Base-by-base conservation (phyloP, 1,284 basidiomycete species). In the Takashimella tepidaria region DNA sequence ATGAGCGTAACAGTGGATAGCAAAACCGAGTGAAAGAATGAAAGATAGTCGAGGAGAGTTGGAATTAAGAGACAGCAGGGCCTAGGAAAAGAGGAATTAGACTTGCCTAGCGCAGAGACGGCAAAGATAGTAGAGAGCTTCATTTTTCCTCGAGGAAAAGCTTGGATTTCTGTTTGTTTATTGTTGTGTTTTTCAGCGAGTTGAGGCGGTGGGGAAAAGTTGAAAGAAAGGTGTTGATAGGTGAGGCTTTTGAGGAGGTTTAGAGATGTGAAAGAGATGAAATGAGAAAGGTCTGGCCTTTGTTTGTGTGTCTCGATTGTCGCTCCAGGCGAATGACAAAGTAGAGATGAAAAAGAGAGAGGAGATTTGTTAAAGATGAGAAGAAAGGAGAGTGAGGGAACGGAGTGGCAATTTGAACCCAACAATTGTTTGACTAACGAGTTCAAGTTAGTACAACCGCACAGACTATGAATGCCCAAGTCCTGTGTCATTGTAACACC, bases 71-170 rank as follows among this genome's bases (percentile, higher is more conserved):
- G 4, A 20, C 13, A 26, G n/a, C n/a, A n/a, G n/a, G n/a, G n/a
- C n/a, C n/a, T n/a, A 37, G 31, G 16, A 37, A 37, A 37, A 8
- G 31, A 16, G 16, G 31, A 37, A 37, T 16, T 8, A 37, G 31
- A 58, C 62, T 62, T 24, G 63, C 64, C 62, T 41, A 63, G 55
- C 31, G 58, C 57, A 47, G 55, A 37, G 31, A 37, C 55, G 11
- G 60, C 25, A n/a, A 60, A 12, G 16, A 55, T 46, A 24, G 62
- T 23, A 20, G 61, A 55, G 22, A 64, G 24, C 54, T 63, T 66
- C 64, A 66, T 66, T 12, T n/a, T 61, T n/a, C n/a, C n/a, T n/a
- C n/a, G n/a, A n/a, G n/a, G n/a, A n/a, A n/a, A n/a, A n/a, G 51
- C 10, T 37, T 37, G 8, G 31, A 16, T 37, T 16, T 37, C 31